phyloP scores from a whole-genome alignment of 371 early-diverging fungal genomes.

The Mortierella polycephala region DNA sequence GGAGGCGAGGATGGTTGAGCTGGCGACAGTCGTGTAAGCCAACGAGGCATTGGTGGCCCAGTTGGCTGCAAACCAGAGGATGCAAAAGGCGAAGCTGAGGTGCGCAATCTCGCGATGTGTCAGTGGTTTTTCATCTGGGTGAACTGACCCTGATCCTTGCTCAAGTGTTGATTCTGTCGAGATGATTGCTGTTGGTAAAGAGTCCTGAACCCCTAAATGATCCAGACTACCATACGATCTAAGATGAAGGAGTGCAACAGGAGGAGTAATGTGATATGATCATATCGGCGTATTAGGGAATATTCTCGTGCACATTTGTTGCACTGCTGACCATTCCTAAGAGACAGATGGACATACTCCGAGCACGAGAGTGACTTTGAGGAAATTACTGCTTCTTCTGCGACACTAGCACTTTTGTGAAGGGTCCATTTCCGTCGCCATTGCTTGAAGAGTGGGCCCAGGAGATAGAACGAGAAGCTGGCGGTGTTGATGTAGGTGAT shows the following conservation, averaged over 20 bases:
- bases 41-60: conserved; percentile 81
- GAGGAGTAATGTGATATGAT: background rate
- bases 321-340: too few relatives aligned
- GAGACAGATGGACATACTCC: too few relatives aligned
- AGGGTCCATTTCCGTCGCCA: conserved; percentile 11
- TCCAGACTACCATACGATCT: conserved; percentile 22
- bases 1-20: conserved; percentile 81
- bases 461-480: conserved; percentile 80
- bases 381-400: too few relatives aligned
- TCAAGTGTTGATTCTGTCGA: conserved; percentile 20
- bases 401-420: too few relatives aligned
- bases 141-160: conserved; percentile 30
- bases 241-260: background rate
- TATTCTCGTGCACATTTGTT: too few relatives aligned
- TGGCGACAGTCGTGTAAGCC: conserved; percentile 84
- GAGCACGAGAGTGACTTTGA: too few relatives aligned
- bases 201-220: conserved; percentile 2
- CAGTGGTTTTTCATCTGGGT: conserved; percentile 34
- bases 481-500: conserved; percentile 84
- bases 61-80: conserved; percentile 86
- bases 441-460: conserved; percentile 51
- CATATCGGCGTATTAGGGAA: too few relatives aligned
- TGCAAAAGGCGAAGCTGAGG: conserved; percentile 79
- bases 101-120: conserved; percentile 65
- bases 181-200: background rate